Base-by-base conservation (phyloP, 2,329 filamentous ascomycete genomes). In the Cyphellophora attinorum region DNA sequence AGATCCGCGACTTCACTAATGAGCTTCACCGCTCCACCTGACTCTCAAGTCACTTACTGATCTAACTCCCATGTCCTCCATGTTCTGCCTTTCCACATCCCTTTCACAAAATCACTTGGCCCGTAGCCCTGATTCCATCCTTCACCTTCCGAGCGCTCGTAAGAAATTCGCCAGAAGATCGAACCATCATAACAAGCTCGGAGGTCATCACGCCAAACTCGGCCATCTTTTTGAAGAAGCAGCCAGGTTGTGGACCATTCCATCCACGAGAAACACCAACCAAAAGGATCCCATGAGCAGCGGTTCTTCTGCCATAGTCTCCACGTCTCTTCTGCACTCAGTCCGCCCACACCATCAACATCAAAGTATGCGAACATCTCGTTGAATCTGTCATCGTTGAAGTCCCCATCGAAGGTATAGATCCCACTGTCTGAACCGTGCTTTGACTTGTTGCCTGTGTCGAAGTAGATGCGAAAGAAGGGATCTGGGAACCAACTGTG, bases 311-410 rank as follows among this genome's bases (percentile, higher is more conserved):
- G 57, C 44, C 59, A 53, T 46, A 61, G 46, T 6, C 50, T 46
- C 18, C 51, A 46, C 30, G 67, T 38, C 42, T 67, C 63, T 21
- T 50, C 45, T 2, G 60, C 34, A 1, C 57, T 58, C 38, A 68
- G 37, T 2, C 58, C 58, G 10, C 60, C 54, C 45, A 59, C 50
- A 39, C 54, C n/a, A 18, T 51, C 40, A 27, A 51, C 23, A 34
- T 61, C 58, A 45, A 65, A 69, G 42, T 67, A 67, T 4, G 53
- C 44, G 39, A 69, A 68, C 23, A 68, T 52, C 27, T 67, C 62
- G 47, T 69, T 64, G 37, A 68, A 68, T 11, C 57, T 51, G 46
- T 66, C 60, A 23, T 61, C 61, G 2, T 60, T 45, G 41, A 66
- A 67, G 3, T 64, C 52, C 0, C 65, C 65, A 33, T 68, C 62